These are phyloP conservation scores for Lachnellula arida DNA, from an alignment of 2,329 filamentous ascomycete species.

Conservation along the genomic window DNA sequence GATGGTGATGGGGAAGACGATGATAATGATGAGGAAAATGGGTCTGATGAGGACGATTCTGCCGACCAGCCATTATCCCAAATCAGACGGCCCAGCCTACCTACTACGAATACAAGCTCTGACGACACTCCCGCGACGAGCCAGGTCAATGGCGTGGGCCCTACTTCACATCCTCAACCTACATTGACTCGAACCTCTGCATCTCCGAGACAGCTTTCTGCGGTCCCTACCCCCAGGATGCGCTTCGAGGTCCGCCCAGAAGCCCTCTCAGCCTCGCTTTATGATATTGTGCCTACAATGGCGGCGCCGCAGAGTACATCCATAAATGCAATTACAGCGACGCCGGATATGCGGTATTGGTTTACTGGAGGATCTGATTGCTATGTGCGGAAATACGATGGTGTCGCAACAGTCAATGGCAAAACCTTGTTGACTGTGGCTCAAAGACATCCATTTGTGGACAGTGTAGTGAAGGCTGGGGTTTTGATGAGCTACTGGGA, in stretches of 20 bases:
- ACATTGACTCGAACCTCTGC: slow-evolving; percentile 27
- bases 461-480: slow-evolving; percentile 93
- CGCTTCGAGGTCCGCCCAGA: slow-evolving; percentile 68
- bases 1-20: slow-evolving; percentile 33
- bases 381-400: slow-evolving; percentile 96
- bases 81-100: slow-evolving; percentile 24
- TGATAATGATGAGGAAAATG: slow-evolving; percentile 39
- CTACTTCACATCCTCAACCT: slow-evolving; percentile 29
- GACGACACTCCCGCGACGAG: slow-evolving; percentile 20
- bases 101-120: slow-evolving; percentile 27
- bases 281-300: slow-evolving; percentile 96
- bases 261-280: slow-evolving; percentile 71
- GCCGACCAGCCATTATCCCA: slow-evolving; percentile 29
- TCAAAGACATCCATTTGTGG: slow-evolving; percentile 93
- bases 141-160: slow-evolving; percentile 26
- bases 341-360: slow-evolving; percentile 90
- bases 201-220: slow-evolving; percentile 29
- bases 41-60: slow-evolving; percentile 52
- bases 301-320: slow-evolving; percentile 94
- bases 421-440: slow-evolving; percentile 92
- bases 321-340: slow-evolving; percentile 87
- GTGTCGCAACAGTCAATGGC: slow-evolving; percentile 88
- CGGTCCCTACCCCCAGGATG: slow-evolving; percentile 39
- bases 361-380: slow-evolving; percentile 92
- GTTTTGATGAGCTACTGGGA: slow-evolving; percentile 97